Conservation (phyloP, 139 green algal genomes). For the Ettlia oleoabundans region DNA sequence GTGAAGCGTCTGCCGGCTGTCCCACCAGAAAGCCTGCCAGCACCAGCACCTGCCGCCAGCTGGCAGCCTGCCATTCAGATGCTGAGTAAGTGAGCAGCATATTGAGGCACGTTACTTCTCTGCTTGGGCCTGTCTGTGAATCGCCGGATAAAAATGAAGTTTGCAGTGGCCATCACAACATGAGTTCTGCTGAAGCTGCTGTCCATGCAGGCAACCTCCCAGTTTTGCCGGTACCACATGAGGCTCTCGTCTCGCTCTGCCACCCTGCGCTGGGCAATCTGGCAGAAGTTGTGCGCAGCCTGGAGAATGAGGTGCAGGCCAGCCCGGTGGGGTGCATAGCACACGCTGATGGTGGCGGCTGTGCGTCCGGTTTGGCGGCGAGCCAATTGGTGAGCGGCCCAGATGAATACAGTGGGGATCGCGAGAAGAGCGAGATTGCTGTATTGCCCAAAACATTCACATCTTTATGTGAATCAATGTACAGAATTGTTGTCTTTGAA, state of each 20-base stretch:
- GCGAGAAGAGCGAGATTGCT: too few species aligned
- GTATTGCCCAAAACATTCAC: too few species aligned
- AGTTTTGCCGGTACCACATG: not conserved
- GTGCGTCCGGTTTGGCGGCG: not conserved
- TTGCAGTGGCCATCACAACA: too few species aligned
- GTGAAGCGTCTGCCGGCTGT: slow-evolving; percentile 8
- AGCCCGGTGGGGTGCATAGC: not conserved
- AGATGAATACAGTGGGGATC: too few species aligned
- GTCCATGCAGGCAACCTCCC: not conserved
- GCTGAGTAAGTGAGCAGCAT: slow-evolving; percentile 23
- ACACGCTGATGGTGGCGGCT: too few species aligned
- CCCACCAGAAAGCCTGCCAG: not conserved
- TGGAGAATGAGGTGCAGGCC: not conserved
- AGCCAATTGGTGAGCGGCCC: not conserved
- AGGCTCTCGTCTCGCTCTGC: not conserved
- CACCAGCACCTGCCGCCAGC: not conserved
- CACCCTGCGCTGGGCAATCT: slow-evolving; percentile 9
- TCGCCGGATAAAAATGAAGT: too few species aligned
- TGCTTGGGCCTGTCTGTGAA: too few species aligned
- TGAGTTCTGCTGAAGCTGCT: not conserved
- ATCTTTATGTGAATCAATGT: too few species aligned
- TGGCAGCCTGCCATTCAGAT: not conserved
- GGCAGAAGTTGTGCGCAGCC: not conserved
- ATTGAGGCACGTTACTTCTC: too few species aligned
- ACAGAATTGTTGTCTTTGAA: too few species aligned